Conservation (phyloP, 2,329 filamentous ascomycete species). For the Aspergillus aculeatinus region DNA sequence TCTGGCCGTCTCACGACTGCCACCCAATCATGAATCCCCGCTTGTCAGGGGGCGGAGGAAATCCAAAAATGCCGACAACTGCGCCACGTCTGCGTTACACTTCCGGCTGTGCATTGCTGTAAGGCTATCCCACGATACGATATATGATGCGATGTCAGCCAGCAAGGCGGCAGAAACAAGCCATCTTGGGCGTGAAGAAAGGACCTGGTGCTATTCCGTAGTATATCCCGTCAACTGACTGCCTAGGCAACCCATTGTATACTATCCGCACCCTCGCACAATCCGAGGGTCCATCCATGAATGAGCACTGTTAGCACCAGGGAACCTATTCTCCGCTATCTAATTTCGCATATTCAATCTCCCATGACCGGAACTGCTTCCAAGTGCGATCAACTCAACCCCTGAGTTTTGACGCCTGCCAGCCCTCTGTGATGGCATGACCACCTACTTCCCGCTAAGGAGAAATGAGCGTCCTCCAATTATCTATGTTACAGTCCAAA, state of each 20-base stretch:
- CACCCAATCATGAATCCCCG: constrained; percentile 8
- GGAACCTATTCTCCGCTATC: neutral
- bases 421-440: neutral
- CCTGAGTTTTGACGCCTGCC: neutral
- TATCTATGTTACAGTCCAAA: too few species aligned
- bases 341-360: neutral
- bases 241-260: neutral
- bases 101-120: constrained; percentile 1
- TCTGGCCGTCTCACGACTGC: constrained; percentile 2
- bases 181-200: neutral
- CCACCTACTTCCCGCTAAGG: neutral
- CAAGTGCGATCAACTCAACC: neutral
- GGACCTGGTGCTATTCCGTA: neutral
- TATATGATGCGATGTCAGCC: too few species aligned
- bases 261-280: neutral
- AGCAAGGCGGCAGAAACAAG: neutral
- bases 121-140: neutral
- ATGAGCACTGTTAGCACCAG: neutral
- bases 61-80: constrained; percentile 2
- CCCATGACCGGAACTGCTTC: neutral
- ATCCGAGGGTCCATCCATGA: neutral
- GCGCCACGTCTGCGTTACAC: constrained; percentile 11
- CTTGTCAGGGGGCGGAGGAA: constrained; percentile 1
- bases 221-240: neutral
- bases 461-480: neutral